phyloP scores from a whole-genome alignment of 164 flowering plant species.

The Nymphaea colorata region DNA sequence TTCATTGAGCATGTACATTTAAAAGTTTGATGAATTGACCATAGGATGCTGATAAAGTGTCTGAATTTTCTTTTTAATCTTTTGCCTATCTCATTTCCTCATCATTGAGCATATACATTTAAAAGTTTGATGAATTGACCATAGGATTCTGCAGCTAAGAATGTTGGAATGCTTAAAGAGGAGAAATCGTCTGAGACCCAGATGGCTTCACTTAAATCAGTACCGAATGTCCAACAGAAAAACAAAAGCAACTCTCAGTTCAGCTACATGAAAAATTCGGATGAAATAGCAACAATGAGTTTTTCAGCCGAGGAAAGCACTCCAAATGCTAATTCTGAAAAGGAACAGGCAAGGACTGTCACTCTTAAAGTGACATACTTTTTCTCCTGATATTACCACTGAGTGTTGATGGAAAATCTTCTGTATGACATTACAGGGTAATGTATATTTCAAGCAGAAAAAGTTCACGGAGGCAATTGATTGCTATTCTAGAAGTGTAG shows the following conservation, averaged over 20 bases:
- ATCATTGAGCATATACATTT: neutral
- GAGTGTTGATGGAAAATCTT: neutral
- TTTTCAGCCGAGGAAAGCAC: conserved; percentile 31
- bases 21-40: neutral
- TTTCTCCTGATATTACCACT: neutral
- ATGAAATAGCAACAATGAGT: conserved; percentile 29
- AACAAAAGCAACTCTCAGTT: neutral
- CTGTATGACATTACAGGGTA: conserved; percentile 40
- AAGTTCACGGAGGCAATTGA: conserved; percentile 84
- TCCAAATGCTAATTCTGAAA: conserved; percentile 82
- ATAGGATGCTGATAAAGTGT: too few relatives aligned
- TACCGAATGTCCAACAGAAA: neutral
- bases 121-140: neutral
- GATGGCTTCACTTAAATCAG: neutral
- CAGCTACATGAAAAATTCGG: conserved; percentile 20
- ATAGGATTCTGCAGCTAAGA: conserved; percentile 17
- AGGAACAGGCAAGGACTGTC: conserved; percentile 54
- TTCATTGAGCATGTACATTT: neutral
- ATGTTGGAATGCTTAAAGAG: conserved; percentile 9
- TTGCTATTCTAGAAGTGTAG: conserved; percentile 95
- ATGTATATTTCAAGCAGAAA: conserved; percentile 87
- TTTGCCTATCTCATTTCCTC: too few relatives aligned
- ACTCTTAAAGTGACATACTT: neutral
- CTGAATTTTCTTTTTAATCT: too few relatives aligned
- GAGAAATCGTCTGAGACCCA: conserved; percentile 3